Conservation (phyloP, 2,329 filamentous ascomycete genomes). For the Exophiala spinifera region DNA sequence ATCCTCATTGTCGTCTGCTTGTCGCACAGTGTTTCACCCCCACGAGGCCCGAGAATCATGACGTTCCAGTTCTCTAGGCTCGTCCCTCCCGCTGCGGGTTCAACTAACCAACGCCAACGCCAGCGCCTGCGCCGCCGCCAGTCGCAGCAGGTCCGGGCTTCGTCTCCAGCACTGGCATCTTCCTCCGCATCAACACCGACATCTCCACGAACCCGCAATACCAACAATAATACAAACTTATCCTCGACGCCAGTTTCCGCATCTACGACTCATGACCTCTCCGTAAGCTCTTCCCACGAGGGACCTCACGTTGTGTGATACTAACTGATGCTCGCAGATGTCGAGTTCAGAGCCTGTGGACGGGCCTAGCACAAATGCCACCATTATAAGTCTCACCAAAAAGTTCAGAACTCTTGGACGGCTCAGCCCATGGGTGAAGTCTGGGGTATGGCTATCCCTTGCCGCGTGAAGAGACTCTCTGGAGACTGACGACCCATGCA, state of each 20-base stretch:
- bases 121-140: too few relatives aligned
- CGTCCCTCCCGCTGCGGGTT: conserved; percentile 1
- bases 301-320: not conserved
- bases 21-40: too few relatives aligned
- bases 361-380: conserved; percentile 14
- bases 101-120: not conserved
- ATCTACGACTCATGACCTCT: conserved; percentile 2
- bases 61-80: not conserved
- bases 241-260: not conserved
- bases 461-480: not conserved
- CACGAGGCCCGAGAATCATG: not conserved
- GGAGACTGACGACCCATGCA: conserved; percentile 6
- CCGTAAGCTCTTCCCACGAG: conserved; percentile 2
- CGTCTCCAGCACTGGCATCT: not conserved
- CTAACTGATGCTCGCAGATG: conserved; percentile 23
- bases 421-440: conserved; percentile 23
- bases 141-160: not conserved
- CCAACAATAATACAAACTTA: not conserved
- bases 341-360: conserved; percentile 18
- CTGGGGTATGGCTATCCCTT: conserved; percentile 6
- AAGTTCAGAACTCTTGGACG: conserved; percentile 24
- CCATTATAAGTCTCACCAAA: conserved; percentile 23
- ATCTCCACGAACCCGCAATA: not conserved
- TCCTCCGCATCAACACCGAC: not conserved
- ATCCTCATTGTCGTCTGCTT: too few relatives aligned